Base-by-base conservation (phyloP, 306 rosid genomes). In the Lablab purpureus region DNA sequence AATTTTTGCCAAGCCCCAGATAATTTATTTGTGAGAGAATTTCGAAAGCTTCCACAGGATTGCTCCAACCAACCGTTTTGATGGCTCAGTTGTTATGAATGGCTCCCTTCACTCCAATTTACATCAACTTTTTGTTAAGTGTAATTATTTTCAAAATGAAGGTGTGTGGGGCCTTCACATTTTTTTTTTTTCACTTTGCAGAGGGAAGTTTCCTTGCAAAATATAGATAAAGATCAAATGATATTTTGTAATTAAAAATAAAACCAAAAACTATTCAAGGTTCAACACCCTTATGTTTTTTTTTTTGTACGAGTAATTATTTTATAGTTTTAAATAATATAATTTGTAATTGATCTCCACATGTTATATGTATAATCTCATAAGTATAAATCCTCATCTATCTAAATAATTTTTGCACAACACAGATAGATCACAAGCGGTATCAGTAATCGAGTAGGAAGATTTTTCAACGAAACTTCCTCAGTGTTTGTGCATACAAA, bases 391-490 rank as follows among this genome's bases (percentile, higher is more conserved):
- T 10, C 45, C 45, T 40, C 11, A 37, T 2, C 43, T 40, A 10
- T 40, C n/a, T 2, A 1, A 40, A 40, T 10, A 40, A 40, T 10
- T 40, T 40, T 40, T 40, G 45, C 45, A 40, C 43, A 37, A 52
- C 6, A 19, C 9, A 37, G 40, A 36, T 6, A 51, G 9, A 18
- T 51, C 23, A 51, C 11, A 51, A 18, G 1, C 18, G 22, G n/a
- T 58, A n/a, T 58, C 10, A 22, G 21, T 60, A 15, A 60, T 14
- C 14, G 6, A 7, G 21, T 13, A 6, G n/a, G 51, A 4, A 4
- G 70, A n/a, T 22, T 67, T 15, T 25, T 47, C 17, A 69, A 5
- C 27, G 75, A 70, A 70, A 32, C 60, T 70, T 19, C 75, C 5
- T 17, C 49, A 11, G 3, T 27, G 3, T 27, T 15, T 69, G 74